Evolutionary conservation across 768 basidiomycete genomes (phyloP).

Genomic region (Psilocybe tampanensis): DNA sequence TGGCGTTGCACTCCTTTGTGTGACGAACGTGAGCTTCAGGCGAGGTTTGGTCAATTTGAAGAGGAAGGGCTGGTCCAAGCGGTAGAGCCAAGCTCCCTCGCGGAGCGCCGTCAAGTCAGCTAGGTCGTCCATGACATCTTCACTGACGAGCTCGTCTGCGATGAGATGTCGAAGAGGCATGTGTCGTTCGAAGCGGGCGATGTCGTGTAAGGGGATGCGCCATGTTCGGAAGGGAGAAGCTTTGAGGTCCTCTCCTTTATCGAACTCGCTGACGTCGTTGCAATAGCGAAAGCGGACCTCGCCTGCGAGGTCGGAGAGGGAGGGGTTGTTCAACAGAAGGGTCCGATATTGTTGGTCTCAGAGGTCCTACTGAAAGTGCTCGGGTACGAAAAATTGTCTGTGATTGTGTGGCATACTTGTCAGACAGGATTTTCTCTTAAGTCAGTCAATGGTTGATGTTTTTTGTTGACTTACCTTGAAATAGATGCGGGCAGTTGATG

Average conservation of each 20-base stretch:
- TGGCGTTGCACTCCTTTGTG: too few species aligned
- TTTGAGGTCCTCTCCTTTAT: not conserved
- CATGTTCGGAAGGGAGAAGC: not conserved
- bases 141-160: not conserved
- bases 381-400: not conserved
- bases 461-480: too few species aligned
- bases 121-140: not conserved
- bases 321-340: too few species aligned
- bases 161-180: not conserved
- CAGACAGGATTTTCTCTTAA: too few species aligned
- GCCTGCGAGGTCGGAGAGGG: not conserved
- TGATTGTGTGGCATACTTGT: not conserved
- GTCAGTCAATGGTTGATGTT: too few species aligned
- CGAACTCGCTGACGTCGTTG: not conserved
- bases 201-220: not conserved
- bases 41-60: too few species aligned
- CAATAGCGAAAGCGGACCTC: conserved; percentile 5
- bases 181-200: not conserved
- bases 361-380: not conserved
- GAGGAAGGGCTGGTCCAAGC: not conserved
- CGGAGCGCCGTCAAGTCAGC: not conserved
- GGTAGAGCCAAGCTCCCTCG: not conserved
- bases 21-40: too few species aligned
- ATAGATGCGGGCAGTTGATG: not conserved
- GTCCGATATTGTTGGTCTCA: too few species aligned